phyloP scores from a whole-genome alignment of 2,329 filamentous ascomycete species.

The Fusarium luffae region DNA sequence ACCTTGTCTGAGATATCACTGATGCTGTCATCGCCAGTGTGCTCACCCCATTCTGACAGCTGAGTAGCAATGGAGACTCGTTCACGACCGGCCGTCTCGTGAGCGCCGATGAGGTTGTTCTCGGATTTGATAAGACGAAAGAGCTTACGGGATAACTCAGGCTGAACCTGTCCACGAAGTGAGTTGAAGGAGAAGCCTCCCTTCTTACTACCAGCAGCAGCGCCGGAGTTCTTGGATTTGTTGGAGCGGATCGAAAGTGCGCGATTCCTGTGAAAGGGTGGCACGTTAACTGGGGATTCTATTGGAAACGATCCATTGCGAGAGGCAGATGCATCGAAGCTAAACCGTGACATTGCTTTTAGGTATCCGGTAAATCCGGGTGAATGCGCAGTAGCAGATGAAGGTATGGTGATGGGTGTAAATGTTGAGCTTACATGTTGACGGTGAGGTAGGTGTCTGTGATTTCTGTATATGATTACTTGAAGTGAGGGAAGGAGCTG shows the following conservation, averaged over 20 bases:
- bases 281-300: constrained; percentile 46
- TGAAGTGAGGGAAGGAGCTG: constrained; percentile 3
- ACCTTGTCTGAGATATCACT: constrained; percentile 96
- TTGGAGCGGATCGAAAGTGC: constrained; percentile 78
- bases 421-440: constrained; percentile 39
- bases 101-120: constrained; percentile 85
- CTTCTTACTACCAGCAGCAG: constrained; percentile 56
- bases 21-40: constrained; percentile 86
- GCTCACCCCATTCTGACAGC: constrained; percentile 96
- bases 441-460: background rate
- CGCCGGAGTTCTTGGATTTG: constrained; percentile 58
- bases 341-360: constrained; percentile 48
- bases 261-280: constrained; percentile 69
- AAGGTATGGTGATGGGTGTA: background rate
- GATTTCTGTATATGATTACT: background rate
- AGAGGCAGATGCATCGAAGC: constrained; percentile 46
- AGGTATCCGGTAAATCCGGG: background rate
- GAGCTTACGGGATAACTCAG: constrained; percentile 88
- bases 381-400: background rate
- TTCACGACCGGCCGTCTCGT: constrained; percentile 87
- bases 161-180: constrained; percentile 84
- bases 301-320: constrained; percentile 28
- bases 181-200: constrained; percentile 84
- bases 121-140: constrained; percentile 95
- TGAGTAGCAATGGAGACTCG: constrained; percentile 86